These are phyloP conservation scores for Postia placenta DNA, from an alignment of 768 basidiomycete genomes.

Conservation along the genomic window DNA sequence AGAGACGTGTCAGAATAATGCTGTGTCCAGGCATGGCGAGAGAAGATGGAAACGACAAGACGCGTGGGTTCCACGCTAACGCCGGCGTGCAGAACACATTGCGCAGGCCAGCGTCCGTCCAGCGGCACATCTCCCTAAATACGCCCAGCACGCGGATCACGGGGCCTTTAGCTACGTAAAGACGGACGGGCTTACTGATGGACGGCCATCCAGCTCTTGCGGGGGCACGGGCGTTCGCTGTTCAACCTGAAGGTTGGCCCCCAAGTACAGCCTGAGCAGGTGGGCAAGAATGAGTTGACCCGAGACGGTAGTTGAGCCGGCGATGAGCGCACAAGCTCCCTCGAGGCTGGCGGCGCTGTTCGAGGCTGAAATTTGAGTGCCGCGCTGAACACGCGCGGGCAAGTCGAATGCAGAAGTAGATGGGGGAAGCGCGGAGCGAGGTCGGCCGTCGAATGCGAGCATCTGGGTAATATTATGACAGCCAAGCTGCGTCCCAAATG, in stretches of 20 bases:
- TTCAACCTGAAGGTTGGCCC: constrained; percentile 2
- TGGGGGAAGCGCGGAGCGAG: constrained; percentile 1
- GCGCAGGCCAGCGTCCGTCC: background rate
- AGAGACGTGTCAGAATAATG: constrained; percentile 1
- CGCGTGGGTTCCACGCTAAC: constrained; percentile 2
- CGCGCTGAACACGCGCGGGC: background rate
- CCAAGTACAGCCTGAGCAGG: constrained; percentile 1
- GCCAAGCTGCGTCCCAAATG: background rate
- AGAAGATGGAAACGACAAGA: background rate
- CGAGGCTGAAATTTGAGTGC: background rate
- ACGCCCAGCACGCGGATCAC: constrained; percentile 3
- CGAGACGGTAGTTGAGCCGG: background rate
- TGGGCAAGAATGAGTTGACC: background rate
- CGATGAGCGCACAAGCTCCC: background rate
- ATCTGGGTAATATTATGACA: too few relatives aligned
- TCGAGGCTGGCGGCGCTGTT: background rate
- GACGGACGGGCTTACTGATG: background rate
- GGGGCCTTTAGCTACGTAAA: constrained; percentile 1
- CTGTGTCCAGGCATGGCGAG: background rate
- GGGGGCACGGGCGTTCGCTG: background rate
- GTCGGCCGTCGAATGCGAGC: too few relatives aligned
- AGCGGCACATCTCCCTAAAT: constrained; percentile 1
- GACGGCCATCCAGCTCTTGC: background rate
- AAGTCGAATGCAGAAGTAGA: background rate
- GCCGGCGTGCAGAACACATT: constrained; percentile 5